Base-by-base conservation (phyloP, 495 filamentous ascomycete species). In the Penicillium mononematosum region DNA sequence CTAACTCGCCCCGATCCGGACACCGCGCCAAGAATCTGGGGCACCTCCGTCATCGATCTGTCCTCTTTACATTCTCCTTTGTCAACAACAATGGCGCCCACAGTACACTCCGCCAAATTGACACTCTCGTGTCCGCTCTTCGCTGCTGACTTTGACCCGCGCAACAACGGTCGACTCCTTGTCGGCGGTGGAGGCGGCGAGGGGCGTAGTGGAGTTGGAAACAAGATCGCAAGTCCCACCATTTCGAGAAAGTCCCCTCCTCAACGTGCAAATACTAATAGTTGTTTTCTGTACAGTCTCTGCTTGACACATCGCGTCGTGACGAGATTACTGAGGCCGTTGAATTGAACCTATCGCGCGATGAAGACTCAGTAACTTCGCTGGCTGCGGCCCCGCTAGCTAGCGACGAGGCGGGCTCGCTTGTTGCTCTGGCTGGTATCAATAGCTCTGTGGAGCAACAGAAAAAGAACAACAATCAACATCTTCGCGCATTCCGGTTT, bases 161-260 rank as follows among this genome's bases (percentile, higher is more conserved):
- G 87, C 63, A 84, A 94, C 75, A 82, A 83, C 55, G 79, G 82
- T 58, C 82, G 83, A 46, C 77, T 97, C 29, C 74, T 96, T 9
- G 90, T 96, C n/a, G 93, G 86, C 36, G 93, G 94, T 27, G 94
- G 94, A 47, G 93, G 93, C 58, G 93, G 93, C 19, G 86, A 91
- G 65, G 85, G 88, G 39, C 84, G 86, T 55, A 94, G 82, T 65
- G 94, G 92, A 45, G 90, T 97, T 34, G 84, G 85, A 29, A 98
- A 97, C 73, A 93, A 92, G 74, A 91, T 98, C 69, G 90, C 88
- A 69, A 76, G 83, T 76, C 31, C 50, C 57, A 48, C 58, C 24
- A 44, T 52, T 45, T 45, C 7, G 25, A 32, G 27, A 58, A 50
- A 22, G 3, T 31, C 10, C 12, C 14, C 48, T 16, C 25, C 5